These are phyloP conservation scores for Takashimella koratensis DNA, from an alignment of 1,284 basidiomycete species.

Conservation along the genomic window DNA sequence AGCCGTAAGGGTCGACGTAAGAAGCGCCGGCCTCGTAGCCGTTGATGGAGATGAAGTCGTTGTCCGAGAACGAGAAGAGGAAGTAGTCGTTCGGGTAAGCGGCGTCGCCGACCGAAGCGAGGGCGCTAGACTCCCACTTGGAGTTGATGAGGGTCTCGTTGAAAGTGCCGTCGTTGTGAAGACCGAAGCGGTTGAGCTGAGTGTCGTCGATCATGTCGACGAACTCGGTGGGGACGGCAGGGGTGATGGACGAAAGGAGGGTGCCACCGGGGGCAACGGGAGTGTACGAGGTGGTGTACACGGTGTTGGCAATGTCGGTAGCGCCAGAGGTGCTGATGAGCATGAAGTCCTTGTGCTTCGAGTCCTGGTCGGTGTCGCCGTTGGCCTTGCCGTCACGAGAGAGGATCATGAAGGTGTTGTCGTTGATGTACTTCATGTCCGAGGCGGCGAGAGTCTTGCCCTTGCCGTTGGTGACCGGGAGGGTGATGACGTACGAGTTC, in stretches of 20 bases:
- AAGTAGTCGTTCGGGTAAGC: slow-evolving; percentile 62
- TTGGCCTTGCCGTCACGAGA: slow-evolving; percentile 45
- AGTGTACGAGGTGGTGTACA: slow-evolving; percentile 30
- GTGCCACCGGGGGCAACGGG: slow-evolving; percentile 36
- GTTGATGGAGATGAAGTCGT: slow-evolving; percentile 62
- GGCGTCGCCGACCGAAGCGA: slow-evolving; percentile 58
- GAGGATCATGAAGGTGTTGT: slow-evolving; percentile 38
- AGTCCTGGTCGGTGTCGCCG: slow-evolving; percentile 25
- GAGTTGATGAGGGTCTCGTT: slow-evolving; percentile 57
- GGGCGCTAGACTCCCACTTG: slow-evolving; percentile 66
- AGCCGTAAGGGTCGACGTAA: slow-evolving; percentile 53
- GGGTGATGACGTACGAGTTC: slow-evolving; percentile 35
- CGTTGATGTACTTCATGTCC: slow-evolving; percentile 30
- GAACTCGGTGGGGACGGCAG: slow-evolving; percentile 29
- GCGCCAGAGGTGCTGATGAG: slow-evolving; percentile 33
- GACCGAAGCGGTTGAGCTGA: slow-evolving; percentile 41
- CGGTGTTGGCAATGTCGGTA: slow-evolving; percentile 40
- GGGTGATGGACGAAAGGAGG: slow-evolving; percentile 30
- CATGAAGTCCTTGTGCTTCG: slow-evolving; percentile 33
- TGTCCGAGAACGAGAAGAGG: slow-evolving; percentile 62
- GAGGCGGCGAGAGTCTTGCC: slow-evolving; percentile 34
- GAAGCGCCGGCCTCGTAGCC: slow-evolving; percentile 57
- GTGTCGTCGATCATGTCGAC: slow-evolving; percentile 34
- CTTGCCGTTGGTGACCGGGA: slow-evolving; percentile 40
- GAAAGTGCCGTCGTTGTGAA: slow-evolving; percentile 35